phyloP scores from a whole-genome alignment of 2,329 filamentous ascomycete genomes.

The Teratosphaeria gauchensis region DNA sequence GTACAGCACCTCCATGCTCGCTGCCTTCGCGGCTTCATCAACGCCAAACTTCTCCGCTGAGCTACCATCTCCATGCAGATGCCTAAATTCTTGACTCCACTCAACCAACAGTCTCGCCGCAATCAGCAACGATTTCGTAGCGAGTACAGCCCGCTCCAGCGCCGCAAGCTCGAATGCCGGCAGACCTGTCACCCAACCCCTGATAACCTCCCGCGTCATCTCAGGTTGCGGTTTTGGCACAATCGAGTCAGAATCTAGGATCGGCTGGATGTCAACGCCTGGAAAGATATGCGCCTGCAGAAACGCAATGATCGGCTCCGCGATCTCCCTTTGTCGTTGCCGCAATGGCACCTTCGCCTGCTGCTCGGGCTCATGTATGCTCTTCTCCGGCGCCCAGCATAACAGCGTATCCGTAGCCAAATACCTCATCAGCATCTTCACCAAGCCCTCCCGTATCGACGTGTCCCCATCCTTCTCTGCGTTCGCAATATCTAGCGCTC shows the following conservation, averaged over 20 bases:
- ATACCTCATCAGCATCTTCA: slow-evolving; percentile 67
- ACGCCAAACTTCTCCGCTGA: slow-evolving; percentile 53
- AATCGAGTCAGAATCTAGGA: slow-evolving; percentile 71
- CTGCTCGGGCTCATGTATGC: slow-evolving; percentile 39
- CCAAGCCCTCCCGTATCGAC: slow-evolving; percentile 51
- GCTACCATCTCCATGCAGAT: slow-evolving; percentile 22
- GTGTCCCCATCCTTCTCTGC: slow-evolving; percentile 49
- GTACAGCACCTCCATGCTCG: slow-evolving; percentile 78
- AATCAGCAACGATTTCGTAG: slow-evolving; percentile 75
- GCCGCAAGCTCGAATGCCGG: slow-evolving; percentile 75
- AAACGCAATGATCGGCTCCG: slow-evolving; percentile 61
- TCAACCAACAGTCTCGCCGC: slow-evolving; percentile 70
- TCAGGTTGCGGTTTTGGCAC: slow-evolving; percentile 64
- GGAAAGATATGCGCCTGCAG: slow-evolving; percentile 72
- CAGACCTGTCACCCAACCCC: slow-evolving; percentile 65
- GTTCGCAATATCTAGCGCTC: slow-evolving; percentile 68
- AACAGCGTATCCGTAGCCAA: slow-evolving; percentile 85
- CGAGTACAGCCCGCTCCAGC: slow-evolving; percentile 71
- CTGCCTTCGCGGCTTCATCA: slow-evolving; percentile 68
- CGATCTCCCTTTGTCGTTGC: slow-evolving; percentile 59
- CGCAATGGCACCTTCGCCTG: slow-evolving; percentile 49
- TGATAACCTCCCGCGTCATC: slow-evolving; percentile 66
- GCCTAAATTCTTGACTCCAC: slow-evolving; percentile 68
- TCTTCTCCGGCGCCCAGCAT: slow-evolving; percentile 66
- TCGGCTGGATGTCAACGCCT: slow-evolving; percentile 65